These are phyloP conservation scores for Crithidia acanthocephali DNA, from an alignment of 208 protist genomes.

Conservation along the genomic window DNA sequence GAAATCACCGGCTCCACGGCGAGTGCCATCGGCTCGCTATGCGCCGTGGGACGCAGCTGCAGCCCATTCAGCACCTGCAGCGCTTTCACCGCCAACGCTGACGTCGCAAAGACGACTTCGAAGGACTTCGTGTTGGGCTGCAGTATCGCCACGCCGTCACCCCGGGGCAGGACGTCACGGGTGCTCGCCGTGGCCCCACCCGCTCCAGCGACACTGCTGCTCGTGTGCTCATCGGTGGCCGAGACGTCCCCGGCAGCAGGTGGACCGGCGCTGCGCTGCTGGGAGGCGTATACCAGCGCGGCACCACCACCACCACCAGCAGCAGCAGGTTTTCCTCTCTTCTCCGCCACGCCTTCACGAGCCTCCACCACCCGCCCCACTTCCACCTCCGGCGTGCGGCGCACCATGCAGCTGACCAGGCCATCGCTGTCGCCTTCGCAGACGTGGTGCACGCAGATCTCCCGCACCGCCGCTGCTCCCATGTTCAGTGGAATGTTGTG, in stretches of 20 bases:
- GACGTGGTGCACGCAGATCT: slow-evolving; percentile 53
- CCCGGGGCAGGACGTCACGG: slow-evolving; percentile 17
- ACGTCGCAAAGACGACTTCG: slow-evolving; percentile 64
- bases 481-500: slow-evolving; percentile 66
- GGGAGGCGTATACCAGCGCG: neutral
- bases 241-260: neutral
- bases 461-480: slow-evolving; percentile 64
- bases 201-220: neutral
- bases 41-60: slow-evolving; percentile 20
- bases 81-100: slow-evolving; percentile 56
- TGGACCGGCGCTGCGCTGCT: slow-evolving; percentile 6
- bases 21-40: slow-evolving; percentile 24
- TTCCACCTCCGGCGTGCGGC: slow-evolving; percentile 8
- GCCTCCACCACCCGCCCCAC: too few relatives aligned
- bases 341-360: too few relatives aligned
- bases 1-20: slow-evolving; percentile 72
- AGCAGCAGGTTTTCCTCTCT: neutral
- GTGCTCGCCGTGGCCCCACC: neutral
- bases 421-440: slow-evolving; percentile 24
- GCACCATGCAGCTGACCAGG: slow-evolving; percentile 67
- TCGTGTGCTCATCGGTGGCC: neutral
- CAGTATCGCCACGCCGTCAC: slow-evolving; percentile 18
- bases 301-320: too few relatives aligned
- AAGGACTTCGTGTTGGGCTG: slow-evolving; percentile 48
- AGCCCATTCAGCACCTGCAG: slow-evolving; percentile 49